Percentiles rank a stretch among this genome's conserved stretches.
Conservation (phyloP, 768 basidiomycete genomes). For the Phlebiopsis flavidoalba region DNA sequence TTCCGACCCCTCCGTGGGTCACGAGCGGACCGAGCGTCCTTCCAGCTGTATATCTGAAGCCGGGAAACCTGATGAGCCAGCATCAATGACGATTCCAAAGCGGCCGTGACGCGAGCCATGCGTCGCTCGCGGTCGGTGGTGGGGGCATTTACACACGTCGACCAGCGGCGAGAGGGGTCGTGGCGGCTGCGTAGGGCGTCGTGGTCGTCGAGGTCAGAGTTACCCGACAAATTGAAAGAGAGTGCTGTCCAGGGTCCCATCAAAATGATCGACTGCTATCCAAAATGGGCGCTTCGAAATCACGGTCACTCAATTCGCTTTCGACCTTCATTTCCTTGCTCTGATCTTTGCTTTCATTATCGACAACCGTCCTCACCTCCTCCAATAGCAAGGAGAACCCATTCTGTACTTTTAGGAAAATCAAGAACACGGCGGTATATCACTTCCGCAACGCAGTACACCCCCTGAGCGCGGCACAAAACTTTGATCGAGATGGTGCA, state of each 20-base stretch:
- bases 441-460: neutral
- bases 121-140: slow-evolving; percentile 62
- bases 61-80: slow-evolving; percentile 96
- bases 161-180: neutral
- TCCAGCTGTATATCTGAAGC: slow-evolving; percentile 96
- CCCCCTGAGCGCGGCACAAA: neutral
- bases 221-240: neutral
- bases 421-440: neutral
- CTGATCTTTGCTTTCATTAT: neutral
- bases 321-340: neutral
- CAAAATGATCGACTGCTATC: neutral
- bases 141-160: slow-evolving; percentile 55
- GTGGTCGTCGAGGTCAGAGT: slow-evolving; percentile 1
- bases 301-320: neutral
- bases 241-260: neutral
- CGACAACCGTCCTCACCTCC: neutral
- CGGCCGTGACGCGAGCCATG: slow-evolving; percentile 77
- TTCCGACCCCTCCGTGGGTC: slow-evolving; percentile 44
- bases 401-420: too few species aligned
- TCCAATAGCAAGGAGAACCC: too few species aligned
- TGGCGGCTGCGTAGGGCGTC: neutral
- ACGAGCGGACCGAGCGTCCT: slow-evolving; percentile 63
- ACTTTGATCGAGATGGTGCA: slow-evolving; percentile 31
- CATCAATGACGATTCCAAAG: slow-evolving; percentile 95
- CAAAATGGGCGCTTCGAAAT: slow-evolving; percentile 1